phyloP scores from a whole-genome alignment of 169 alveolate genomes.

The Eimeria acervulina region DNA sequence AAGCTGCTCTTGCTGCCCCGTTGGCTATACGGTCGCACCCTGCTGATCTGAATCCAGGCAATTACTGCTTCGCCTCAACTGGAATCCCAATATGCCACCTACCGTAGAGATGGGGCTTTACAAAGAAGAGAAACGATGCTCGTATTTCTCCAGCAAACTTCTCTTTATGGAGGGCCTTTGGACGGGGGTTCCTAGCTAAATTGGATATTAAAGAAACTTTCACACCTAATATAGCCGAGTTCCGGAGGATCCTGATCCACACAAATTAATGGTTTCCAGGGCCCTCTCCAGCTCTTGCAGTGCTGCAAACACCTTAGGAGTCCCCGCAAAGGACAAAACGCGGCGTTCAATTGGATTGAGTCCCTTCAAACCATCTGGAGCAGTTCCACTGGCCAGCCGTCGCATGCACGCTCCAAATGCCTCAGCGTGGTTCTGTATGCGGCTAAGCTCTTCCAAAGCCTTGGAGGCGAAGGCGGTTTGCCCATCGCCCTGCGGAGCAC shows the following conservation, averaged over 20 bases:
- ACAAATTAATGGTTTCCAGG: conserved; percentile 50
- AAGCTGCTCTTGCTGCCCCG: not conserved
- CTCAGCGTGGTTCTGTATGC: conserved; percentile 60
- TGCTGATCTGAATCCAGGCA: not conserved
- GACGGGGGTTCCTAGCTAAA: not conserved
- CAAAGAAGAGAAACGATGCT: not conserved
- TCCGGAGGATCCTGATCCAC: conserved; percentile 43
- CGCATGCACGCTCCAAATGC: conserved; percentile 71
- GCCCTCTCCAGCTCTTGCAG: conserved; percentile 78
- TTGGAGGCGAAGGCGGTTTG: conserved; percentile 38
- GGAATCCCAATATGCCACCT: not conserved
- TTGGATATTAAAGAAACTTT: not conserved
- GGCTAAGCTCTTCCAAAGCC: conserved; percentile 56
- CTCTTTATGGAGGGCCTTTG: no score
- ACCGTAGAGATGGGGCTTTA: not conserved
- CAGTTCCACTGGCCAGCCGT: conserved; percentile 80
- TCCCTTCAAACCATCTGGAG: conserved; percentile 81
- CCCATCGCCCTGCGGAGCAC: not conserved
- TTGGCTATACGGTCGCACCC: not conserved
- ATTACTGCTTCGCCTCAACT: not conserved
- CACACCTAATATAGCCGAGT: conserved; percentile 20
- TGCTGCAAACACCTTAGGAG: conserved; percentile 75
- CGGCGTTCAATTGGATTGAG: conserved; percentile 74
- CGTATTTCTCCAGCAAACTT: not conserved
- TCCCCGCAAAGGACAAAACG: conserved; percentile 80